A percentile compares a stretch with the other conserved stretches of the same genome.
These are phyloP conservation scores for Pichia sp. DNA, from an alignment of 1,139 yeast genomes.

Conservation along the genomic window DNA sequence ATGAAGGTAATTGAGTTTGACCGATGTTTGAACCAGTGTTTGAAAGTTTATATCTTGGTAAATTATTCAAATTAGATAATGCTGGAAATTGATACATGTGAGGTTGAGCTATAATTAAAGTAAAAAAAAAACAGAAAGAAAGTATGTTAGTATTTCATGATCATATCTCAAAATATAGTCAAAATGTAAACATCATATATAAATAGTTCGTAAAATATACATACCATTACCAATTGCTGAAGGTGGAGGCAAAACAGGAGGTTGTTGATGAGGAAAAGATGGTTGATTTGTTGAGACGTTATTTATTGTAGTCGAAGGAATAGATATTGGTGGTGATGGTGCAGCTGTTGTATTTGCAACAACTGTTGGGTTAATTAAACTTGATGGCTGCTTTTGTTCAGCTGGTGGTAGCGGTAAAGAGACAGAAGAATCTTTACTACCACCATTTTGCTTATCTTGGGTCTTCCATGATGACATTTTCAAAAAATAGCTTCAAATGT, in stretches of 20 bases:
- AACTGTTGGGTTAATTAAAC: not conserved
- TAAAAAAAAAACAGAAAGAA: not conserved
- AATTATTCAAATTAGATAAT: slow-evolving; percentile 8
- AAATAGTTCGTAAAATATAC: not conserved
- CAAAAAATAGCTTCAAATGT: too few species aligned
- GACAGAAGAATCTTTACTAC: not conserved
- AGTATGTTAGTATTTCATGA: not conserved
- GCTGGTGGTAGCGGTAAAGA: not conserved
- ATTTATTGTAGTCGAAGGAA: not conserved
- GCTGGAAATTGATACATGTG: slow-evolving; percentile 15
- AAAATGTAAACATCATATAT: not conserved
- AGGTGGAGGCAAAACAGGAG: slow-evolving; percentile 51
- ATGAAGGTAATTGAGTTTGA: slow-evolving; percentile 15
- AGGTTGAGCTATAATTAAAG: slow-evolving; percentile 5
- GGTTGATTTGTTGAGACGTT: not conserved
- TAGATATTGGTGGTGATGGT: slow-evolving; percentile 2
- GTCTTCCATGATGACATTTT: not conserved
- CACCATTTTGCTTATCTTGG: not conserved
- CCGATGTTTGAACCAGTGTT: not conserved
- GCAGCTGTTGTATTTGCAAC: not conserved
- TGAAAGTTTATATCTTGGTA: slow-evolving; percentile 10
- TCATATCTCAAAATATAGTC: not conserved
- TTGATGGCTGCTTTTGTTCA: not conserved
- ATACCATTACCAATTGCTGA: slow-evolving; percentile 11
- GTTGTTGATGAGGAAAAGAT: slow-evolving; percentile 25